Evolutionary conservation across 1,284 basidiomycete species (phyloP), one percentile per base, ranked within the genome.

Genomic region (Golubevia sp.): DNA sequence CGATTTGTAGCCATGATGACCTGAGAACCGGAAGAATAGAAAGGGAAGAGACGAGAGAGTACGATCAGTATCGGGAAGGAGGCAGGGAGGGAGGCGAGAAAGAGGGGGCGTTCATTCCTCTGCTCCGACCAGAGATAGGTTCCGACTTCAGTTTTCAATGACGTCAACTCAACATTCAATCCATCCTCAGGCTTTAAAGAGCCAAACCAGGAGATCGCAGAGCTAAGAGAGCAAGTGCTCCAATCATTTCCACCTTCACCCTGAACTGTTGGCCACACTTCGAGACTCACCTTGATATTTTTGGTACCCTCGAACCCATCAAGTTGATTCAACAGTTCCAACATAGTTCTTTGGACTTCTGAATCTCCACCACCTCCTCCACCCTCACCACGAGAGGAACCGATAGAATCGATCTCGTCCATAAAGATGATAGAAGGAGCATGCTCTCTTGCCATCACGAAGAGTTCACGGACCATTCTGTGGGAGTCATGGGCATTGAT

Each of bases 401-500:
- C 96, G 78, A 99, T 99, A 23, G 93, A 95, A 86, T 99, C 96
- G 74, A 99, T 98, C 85, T 99, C 96, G 85, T 99, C 96, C 94
- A 99, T 98, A 87, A 99, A 98, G 83, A 99, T 97, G 86, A 99
- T 98, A 84, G 91, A 92, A n/a, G 97, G 96, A 25, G 96, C 96
- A 83, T 98, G 95, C 84, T 98, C 96, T 70, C 95, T 86, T 1
- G 97, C 96, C 96, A 98, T 98, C 70, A 98, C 94, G 87, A 99
- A 99, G 61, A 99, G 86, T 86, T 99, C 96, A 65, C 96, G 89
- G 53, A 78, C 70, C 77, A 83, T 79, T 44, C 24, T 49, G 21
- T 25, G 13, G 30, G 49, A 20, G 34, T n/a, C n/a, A n/a, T n/a
- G n/a, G n/a, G n/a, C n/a, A n/a, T n/a, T n/a, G n/a, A n/a, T n/a